Conservation (phyloP, 2,329 filamentous ascomycete species). For the Alternaria brassicae region DNA sequence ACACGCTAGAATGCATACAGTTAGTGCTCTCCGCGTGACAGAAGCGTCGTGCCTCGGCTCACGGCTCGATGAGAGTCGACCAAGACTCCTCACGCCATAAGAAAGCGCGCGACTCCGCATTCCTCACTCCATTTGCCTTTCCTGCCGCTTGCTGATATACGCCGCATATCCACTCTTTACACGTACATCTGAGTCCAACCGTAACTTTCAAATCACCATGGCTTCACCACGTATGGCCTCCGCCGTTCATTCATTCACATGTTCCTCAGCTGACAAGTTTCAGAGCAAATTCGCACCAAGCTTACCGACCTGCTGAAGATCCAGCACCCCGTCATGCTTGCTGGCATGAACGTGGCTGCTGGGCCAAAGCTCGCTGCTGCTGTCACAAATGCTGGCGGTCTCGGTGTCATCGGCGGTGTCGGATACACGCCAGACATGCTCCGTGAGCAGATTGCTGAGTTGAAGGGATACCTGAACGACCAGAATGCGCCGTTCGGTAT, state of each 20-base stretch:
- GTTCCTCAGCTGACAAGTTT: slow-evolving; percentile 32
- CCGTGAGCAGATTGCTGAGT: slow-evolving; percentile 89
- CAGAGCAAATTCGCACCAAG: slow-evolving; percentile 88
- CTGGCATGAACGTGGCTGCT: slow-evolving; percentile 98
- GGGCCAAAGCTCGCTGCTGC: slow-evolving; percentile 95
- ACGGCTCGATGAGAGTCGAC: slow-evolving; percentile 26
- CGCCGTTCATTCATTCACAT: slow-evolving; percentile 23
- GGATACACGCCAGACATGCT: slow-evolving; percentile 98
- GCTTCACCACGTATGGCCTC: slow-evolving; percentile 76
- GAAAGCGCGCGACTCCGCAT: slow-evolving; percentile 16
- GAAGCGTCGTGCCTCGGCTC: slow-evolving; percentile 35
- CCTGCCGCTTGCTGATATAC: neutral
- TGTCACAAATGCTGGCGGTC: slow-evolving; percentile 93
- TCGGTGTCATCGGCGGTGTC: slow-evolving; percentile 95
- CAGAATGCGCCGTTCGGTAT: slow-evolving; percentile 97
- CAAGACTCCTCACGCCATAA: slow-evolving; percentile 34
- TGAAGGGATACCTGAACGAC: slow-evolving; percentile 86
- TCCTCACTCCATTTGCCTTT: slow-evolving; percentile 14
- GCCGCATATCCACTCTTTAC: neutral
- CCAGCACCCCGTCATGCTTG: slow-evolving; percentile 93
- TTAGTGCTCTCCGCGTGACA: slow-evolving; percentile 23
- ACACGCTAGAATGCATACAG: slow-evolving; percentile 9
- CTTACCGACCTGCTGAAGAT: slow-evolving; percentile 97
- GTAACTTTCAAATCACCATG: slow-evolving; percentile 59
- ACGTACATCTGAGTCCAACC: neutral